Conservation (phyloP, 345 rosid species). For the Gossypium longicalyx region DNA sequence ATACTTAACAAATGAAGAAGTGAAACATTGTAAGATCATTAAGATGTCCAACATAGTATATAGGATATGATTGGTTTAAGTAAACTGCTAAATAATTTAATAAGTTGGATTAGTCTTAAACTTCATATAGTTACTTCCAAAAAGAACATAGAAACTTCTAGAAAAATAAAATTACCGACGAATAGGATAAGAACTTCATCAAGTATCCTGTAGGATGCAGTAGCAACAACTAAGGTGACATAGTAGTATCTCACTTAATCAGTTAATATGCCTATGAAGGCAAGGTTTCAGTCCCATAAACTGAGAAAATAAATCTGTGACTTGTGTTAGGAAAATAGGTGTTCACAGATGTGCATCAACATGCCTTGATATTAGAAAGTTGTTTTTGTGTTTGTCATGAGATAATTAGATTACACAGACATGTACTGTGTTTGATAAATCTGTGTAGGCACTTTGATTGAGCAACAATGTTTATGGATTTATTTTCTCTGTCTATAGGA, state of each 20-base stretch:
- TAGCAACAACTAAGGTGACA: neutral
- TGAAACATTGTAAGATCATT: neutral
- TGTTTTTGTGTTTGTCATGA: neutral
- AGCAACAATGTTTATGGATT: neutral
- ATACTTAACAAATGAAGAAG: neutral
- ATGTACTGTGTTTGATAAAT: neutral
- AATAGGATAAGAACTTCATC: neutral
- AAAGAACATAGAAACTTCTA: constrained; percentile 1
- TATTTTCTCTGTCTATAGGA: neutral
- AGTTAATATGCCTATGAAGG: neutral
- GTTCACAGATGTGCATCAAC: neutral
- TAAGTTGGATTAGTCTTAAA: neutral
- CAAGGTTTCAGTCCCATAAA: neutral
- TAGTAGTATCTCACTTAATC: neutral
- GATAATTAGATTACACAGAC: neutral
- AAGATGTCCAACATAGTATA: neutral
- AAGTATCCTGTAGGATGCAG: neutral
- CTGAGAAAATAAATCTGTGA: neutral
- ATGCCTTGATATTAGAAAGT: neutral
- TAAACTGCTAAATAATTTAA: neutral
- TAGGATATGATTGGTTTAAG: neutral
- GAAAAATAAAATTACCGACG: neutral
- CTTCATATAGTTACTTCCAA: neutral
- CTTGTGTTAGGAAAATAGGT: neutral
- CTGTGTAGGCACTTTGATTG: neutral